Percentiles rank a stretch among this genome's conserved stretches.
Conservation (phyloP, 495 filamentous ascomycete species). For the Trypethelium eluteriae region DNA sequence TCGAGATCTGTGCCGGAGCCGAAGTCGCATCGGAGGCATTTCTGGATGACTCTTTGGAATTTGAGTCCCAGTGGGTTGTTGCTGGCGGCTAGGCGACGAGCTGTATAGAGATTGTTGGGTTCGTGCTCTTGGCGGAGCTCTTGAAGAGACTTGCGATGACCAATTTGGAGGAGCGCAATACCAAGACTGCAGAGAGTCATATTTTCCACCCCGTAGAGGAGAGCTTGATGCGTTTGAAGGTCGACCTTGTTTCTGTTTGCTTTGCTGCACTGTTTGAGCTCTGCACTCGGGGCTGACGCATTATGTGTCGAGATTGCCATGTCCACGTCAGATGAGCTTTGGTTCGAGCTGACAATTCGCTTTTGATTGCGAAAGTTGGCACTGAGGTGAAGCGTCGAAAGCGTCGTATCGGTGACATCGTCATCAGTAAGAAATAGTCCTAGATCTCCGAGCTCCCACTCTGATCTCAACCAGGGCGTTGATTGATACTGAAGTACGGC, state of each 20-base stretch:
- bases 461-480: constrained; percentile 33
- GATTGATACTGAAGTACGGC: constrained; percentile 37
- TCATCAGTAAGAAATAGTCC: constrained; percentile 26
- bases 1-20: constrained; percentile 31
- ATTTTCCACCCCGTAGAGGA: constrained; percentile 21
- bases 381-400: constrained; percentile 31
- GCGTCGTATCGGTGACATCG: constrained; percentile 13
- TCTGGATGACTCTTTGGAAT: constrained; percentile 32
- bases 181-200: constrained; percentile 20
- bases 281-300: background rate
- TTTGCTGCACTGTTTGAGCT: background rate
- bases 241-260: background rate
- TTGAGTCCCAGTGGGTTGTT: constrained; percentile 18
- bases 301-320: background rate
- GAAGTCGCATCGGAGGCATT: constrained; percentile 38
- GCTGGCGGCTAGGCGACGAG: constrained; percentile 25
- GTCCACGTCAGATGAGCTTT: background rate
- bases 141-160: constrained; percentile 18
- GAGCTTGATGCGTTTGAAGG: background rate
- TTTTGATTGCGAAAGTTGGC: constrained; percentile 2
- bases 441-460: constrained; percentile 34
- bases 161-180: constrained; percentile 18
- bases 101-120: constrained; percentile 30
- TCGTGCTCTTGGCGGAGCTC: constrained; percentile 16
- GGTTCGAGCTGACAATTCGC: background rate